Percentiles rank a stretch among this genome's conserved stretches.
phyloP scores from a whole-genome alignment of 176 grass and related monocot species.

The Tillandsia fasciculata region DNA sequence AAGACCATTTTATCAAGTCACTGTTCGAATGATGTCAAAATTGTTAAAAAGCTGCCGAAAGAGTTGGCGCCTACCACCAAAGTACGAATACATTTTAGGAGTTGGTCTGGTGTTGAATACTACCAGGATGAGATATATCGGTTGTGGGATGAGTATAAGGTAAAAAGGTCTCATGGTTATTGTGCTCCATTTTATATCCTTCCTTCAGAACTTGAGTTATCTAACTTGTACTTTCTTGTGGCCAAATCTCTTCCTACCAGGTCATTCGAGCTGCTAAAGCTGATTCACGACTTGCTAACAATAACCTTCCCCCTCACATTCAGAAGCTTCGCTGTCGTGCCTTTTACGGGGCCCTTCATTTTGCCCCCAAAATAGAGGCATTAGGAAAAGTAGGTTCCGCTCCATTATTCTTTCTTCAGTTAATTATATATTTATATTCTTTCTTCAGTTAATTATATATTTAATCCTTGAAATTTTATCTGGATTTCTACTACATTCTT shows the following conservation, averaged over 20 bases:
- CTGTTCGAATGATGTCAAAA: constrained; percentile 58
- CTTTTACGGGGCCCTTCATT: constrained; percentile 74
- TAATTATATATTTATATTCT: too few species aligned
- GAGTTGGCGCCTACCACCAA: constrained; percentile 58
- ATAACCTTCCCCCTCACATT: constrained; percentile 77
- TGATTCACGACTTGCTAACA: constrained; percentile 96
- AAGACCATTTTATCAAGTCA: constrained; percentile 63
- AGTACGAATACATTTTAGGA: constrained; percentile 70
- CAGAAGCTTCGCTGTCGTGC: constrained; percentile 81
- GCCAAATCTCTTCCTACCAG: constrained; percentile 24
- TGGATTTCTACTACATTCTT: too few species aligned
- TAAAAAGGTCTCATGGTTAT: constrained; percentile 1
- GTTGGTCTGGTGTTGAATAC: constrained; percentile 84
- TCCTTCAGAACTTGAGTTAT: not conserved
- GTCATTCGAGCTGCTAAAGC: constrained; percentile 94
- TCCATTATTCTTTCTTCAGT: too few species aligned
- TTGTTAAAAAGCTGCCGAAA: constrained; percentile 67
- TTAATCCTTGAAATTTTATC: too few species aligned
- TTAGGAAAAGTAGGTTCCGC: constrained; percentile 56
- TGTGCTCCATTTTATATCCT: not conserved
- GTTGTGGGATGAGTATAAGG: constrained; percentile 73
- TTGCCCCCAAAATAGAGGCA: constrained; percentile 69
- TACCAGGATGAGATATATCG: constrained; percentile 64
- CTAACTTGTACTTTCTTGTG: not conserved
- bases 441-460: too few species aligned